Base-by-base conservation (phyloP, 768 basidiomycete species). In the Filobasidium floriforme region DNA sequence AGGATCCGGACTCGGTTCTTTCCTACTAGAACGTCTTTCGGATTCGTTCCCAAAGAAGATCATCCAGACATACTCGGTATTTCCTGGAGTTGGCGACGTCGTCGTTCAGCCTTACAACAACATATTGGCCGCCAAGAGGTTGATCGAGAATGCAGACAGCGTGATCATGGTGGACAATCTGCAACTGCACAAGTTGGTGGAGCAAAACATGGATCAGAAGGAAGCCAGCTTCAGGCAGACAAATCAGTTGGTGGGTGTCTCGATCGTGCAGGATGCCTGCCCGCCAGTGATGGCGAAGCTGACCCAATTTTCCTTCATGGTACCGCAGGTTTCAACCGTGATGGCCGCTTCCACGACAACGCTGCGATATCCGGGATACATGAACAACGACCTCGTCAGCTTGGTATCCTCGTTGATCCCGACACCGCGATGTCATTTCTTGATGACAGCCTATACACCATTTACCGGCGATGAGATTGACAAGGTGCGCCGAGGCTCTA, bases 21-120 rank as follows among this genome's bases (percentile, higher is more conserved):
- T 91, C 81, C 82, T 98, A 19, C 86, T 99, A 62, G 96, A 98
- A 80, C 86, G 96, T 29, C 81, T 98, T 51, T 94, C 93, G 79
- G 96, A 99, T 80, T 89, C 89, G 74, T 99, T 97, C 76, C 96
- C 96, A 0, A 99, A 99, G 82, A 99, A 99, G 79, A 85, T 98
- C 65, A 93, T 98, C 54, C 96, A 99, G 76, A 99, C 96, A 6
- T 98, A 99, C 79, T 97, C 93, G 52, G 94, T 99, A 64, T 99
- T 99, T 71, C 96, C 96, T 1, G 92, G 94, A 66, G 72, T 73
- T 71, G 87, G 89, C 41, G 96, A 98, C 71, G 93, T 99, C 65
- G 93, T 99, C 61, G 96, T 99, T 7, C 96, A 98, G 75, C 96
- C 96, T 5, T 99, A 99, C 80, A 99, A 99, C 78, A 91, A 91